A percentile compares a stretch with the other conserved stretches of the same genome.
Evolutionary conservation across 179 eudicot genomes (phyloP).

Genomic region (Carnegiea gigantea): DNA sequence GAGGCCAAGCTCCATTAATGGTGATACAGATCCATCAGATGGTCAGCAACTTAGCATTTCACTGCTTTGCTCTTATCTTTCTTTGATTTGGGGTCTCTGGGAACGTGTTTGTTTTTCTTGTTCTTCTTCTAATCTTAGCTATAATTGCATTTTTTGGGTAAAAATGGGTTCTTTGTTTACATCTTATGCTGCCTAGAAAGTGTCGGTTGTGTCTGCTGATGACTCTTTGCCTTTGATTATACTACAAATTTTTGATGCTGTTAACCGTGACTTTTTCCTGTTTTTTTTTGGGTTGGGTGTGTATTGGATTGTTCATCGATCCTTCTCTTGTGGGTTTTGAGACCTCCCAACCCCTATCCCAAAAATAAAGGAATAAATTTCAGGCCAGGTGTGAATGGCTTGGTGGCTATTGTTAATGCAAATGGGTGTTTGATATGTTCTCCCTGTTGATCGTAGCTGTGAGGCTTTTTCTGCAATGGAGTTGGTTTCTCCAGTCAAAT

Average conservation of each 20-base stretch:
- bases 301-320: background rate
- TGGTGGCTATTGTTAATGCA: background rate
- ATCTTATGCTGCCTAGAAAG: conserved; percentile 5
- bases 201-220: conserved; percentile 15
- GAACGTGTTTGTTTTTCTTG: conserved; percentile 3
- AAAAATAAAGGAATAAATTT: background rate
- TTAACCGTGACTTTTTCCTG: background rate
- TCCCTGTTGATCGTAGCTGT: conserved; percentile 4
- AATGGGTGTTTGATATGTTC: conserved; percentile 21
- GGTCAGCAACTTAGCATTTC: conserved; percentile 37
- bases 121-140: conserved; percentile 17
- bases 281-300: conserved; percentile 4
- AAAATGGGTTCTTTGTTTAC: conserved; percentile 10
- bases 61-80: conserved; percentile 4
- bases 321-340: background rate
- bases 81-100: conserved; percentile 20
- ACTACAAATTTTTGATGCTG: background rate
- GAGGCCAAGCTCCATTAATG: conserved; percentile 44
- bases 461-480: conserved; percentile 13
- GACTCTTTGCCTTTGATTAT: background rate
- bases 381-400: background rate
- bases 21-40: conserved; percentile 67
- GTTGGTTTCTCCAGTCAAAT: background rate
- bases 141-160: conserved; percentile 10
- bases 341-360: background rate